These are phyloP conservation scores for Trichothecium roseum DNA, from an alignment of 2,329 filamentous ascomycete genomes.

Conservation along the genomic window DNA sequence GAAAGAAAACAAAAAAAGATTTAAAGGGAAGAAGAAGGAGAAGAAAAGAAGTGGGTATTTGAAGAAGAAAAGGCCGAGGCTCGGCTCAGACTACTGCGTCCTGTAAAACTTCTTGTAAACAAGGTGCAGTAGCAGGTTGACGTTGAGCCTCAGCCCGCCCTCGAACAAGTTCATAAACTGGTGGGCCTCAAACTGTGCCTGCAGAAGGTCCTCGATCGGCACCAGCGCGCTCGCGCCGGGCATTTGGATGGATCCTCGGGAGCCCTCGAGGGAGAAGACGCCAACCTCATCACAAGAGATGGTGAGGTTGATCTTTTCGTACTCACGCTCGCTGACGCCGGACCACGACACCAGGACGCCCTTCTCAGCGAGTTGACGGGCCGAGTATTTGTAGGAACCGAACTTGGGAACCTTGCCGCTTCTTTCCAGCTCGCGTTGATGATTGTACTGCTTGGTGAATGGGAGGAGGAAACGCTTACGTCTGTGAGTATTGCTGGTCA, in stretches of 20 bases:
- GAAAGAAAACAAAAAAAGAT: conserved; percentile 2
- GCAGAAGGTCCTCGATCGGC: conserved; percentile 83
- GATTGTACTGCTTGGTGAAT: conserved; percentile 98
- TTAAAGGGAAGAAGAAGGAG: not conserved
- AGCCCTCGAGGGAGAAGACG: conserved; percentile 86
- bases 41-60: conserved; percentile 1
- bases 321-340: conserved; percentile 72
- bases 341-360: conserved; percentile 90
- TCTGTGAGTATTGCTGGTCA: conserved; percentile 28
- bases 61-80: conserved; percentile 6
- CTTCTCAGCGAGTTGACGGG: conserved; percentile 79
- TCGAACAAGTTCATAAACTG: conserved; percentile 96
- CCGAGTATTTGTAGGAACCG: conserved; percentile 94
- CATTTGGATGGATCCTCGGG: conserved; percentile 86
- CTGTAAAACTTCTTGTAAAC: conserved; percentile 98
- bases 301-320: conserved; percentile 87
- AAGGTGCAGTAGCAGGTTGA: conserved; percentile 92
- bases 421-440: conserved; percentile 89
- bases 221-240: conserved; percentile 84
- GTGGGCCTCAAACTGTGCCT: conserved; percentile 94
- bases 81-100: conserved; percentile 45
- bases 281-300: conserved; percentile 92
- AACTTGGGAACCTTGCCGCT: conserved; percentile 93
- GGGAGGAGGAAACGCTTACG: conserved; percentile 91
- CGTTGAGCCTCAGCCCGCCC: conserved; percentile 75